Evolutionary conservation across 2,329 filamentous ascomycete genomes (phyloP).

Genomic region (Coniochaeta hoffmannii): DNA sequence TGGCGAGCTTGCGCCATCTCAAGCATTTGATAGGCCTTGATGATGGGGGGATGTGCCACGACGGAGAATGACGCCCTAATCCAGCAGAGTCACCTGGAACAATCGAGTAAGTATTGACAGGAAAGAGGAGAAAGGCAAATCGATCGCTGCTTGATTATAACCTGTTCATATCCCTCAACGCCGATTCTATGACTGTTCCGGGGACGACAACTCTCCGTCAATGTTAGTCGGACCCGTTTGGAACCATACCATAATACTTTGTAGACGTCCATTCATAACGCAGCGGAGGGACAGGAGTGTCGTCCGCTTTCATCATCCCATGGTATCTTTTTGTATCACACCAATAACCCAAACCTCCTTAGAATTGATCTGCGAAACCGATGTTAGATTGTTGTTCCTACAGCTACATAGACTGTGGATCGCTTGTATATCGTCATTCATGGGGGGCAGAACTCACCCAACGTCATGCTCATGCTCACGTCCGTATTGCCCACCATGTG

Average conservation of each 20-base stretch:
- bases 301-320: background rate
- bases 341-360: background rate
- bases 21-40: no score
- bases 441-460: constrained; percentile 41
- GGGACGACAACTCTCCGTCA: background rate
- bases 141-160: background rate
- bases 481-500: constrained; percentile 98
- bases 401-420: background rate
- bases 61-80: no score
- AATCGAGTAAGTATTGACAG: background rate
- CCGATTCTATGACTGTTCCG: background rate
- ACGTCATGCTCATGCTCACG: constrained; percentile 67
- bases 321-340: background rate
- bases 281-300: background rate
- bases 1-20: no score
- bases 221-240: background rate
- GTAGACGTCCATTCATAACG: background rate
- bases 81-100: background rate
- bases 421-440: background rate
- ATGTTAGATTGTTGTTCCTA: background rate
- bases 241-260: background rate
- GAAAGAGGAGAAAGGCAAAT: background rate
- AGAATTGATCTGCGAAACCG: background rate
- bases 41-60: no score
- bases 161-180: constrained; percentile 1